These are phyloP conservation scores for Arachis monticola DNA, from an alignment of 331 rosid genomes.

Conservation along the genomic window DNA sequence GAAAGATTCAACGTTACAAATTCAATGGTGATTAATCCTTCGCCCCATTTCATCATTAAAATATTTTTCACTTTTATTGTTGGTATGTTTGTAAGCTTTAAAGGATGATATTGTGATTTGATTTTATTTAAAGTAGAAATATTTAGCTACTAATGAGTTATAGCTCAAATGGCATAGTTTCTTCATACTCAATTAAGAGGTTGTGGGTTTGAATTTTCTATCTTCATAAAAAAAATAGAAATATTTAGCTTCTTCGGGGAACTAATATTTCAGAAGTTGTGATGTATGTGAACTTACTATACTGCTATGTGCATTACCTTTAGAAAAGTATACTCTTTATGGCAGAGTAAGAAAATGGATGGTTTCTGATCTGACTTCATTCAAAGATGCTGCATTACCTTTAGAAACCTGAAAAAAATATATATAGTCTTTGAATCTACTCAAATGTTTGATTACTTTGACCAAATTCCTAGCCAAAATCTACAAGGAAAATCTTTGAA, in stretches of 20 bases:
- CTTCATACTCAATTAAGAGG: no score
- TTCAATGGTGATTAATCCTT: neutral
- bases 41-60: no score
- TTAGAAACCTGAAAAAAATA: neutral
- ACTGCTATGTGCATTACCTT: no score
- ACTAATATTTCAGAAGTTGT: neutral
- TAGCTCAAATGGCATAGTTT: no score
- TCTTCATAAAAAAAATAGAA: no score
- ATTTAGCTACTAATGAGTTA: no score
- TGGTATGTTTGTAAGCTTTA: neutral
- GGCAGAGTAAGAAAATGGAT: no score
- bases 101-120: neutral
- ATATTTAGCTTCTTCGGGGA: neutral
- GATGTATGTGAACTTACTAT: neutral
- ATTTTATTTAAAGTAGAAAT: slow-evolving; percentile 12
- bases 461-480: neutral
- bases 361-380: neutral
- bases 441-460: neutral
- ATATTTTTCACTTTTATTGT: no score
- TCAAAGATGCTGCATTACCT: neutral
- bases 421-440: neutral
- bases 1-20: no score
- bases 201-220: no score
- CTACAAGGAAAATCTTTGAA: no score
- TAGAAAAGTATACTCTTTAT: no score